Evolutionary conservation across 2,329 filamentous ascomycete species (phyloP).

Genomic region (Colletotrichum horii): DNA sequence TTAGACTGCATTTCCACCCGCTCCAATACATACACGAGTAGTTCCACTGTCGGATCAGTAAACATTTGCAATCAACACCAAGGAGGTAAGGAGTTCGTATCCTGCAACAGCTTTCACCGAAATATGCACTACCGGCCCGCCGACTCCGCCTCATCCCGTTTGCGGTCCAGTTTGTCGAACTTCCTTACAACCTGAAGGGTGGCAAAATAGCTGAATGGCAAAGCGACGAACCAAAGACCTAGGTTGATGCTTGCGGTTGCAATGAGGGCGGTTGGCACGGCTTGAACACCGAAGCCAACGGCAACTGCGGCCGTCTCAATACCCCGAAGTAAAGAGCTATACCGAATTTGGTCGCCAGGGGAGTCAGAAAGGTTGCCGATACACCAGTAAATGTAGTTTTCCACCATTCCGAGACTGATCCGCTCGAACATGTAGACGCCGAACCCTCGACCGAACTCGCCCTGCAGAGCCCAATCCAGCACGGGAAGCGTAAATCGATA

Average conservation of each 20-base stretch:
- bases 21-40: background rate
- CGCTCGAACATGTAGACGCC: constrained; percentile 46
- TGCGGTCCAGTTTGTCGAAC: constrained; percentile 38
- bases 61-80: background rate
- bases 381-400: constrained; percentile 53
- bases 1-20: background rate
- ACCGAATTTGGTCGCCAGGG: constrained; percentile 47
- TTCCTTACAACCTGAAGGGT: constrained; percentile 45
- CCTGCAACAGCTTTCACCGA: background rate
- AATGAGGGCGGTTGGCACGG: constrained; percentile 46
- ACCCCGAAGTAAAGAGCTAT: constrained; percentile 46
- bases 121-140: background rate
- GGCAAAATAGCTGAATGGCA: constrained; percentile 49
- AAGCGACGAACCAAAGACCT: constrained; percentile 43
- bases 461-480: constrained; percentile 47
- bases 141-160: background rate
- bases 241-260: constrained; percentile 46
- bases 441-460: constrained; percentile 45
- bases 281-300: constrained; percentile 48
- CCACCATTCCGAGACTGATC: constrained; percentile 41
- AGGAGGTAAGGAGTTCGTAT: background rate
- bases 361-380: constrained; percentile 49
- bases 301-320: constrained; percentile 47
- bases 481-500: constrained; percentile 45
- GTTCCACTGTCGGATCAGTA: background rate